These are phyloP conservation scores for Chamaecrista fasciculata DNA, from an alignment of 306 rosid species.

Conservation along the genomic window DNA sequence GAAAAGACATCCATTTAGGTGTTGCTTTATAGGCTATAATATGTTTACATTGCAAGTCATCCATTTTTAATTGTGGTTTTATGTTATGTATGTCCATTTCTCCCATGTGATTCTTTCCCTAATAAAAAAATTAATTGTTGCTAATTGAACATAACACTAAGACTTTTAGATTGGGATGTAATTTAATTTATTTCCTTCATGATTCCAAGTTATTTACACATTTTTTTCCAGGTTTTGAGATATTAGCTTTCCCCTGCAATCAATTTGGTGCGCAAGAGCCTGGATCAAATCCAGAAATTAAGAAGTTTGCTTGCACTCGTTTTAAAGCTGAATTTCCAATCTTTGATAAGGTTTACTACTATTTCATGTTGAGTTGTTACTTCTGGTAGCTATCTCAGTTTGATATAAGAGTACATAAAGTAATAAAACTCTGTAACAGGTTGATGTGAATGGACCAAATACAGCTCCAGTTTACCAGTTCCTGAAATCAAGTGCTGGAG, in stretches of 20 bases:
- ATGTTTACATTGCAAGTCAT: constrained; percentile 4
- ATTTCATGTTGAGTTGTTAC: not conserved
- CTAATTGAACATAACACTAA: constrained; percentile 1
- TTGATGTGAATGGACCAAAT: constrained; percentile 93
- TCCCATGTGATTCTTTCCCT: constrained; percentile 3
- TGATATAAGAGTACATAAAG: constrained; percentile 9
- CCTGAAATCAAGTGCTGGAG: constrained; percentile 89
- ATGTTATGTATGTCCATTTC: not conserved
- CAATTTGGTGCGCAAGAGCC: constrained; percentile 99
- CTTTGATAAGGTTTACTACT: constrained; percentile 69
- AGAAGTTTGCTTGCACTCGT: constrained; percentile 91
- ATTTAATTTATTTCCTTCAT: constrained; percentile 24
- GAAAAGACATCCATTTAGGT: not conserved
- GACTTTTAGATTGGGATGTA: constrained; percentile 6
- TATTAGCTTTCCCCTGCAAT: constrained; percentile 97
- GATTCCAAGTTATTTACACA: not conserved
- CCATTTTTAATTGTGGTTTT: constrained; percentile 1
- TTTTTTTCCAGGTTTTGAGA: constrained; percentile 71
- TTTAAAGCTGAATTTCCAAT: constrained; percentile 95
- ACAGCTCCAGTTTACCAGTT: constrained; percentile 94
- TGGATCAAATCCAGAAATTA: constrained; percentile 87
- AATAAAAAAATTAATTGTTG: not conserved
- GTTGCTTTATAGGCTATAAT: not conserved
- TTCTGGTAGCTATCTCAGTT: no score
- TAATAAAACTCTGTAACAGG: constrained; percentile 52